Percentiles rank a stretch among this genome's conserved stretches.
Conservation (phyloP, 495 filamentous ascomycete genomes). For the Penicillium desertorum region DNA sequence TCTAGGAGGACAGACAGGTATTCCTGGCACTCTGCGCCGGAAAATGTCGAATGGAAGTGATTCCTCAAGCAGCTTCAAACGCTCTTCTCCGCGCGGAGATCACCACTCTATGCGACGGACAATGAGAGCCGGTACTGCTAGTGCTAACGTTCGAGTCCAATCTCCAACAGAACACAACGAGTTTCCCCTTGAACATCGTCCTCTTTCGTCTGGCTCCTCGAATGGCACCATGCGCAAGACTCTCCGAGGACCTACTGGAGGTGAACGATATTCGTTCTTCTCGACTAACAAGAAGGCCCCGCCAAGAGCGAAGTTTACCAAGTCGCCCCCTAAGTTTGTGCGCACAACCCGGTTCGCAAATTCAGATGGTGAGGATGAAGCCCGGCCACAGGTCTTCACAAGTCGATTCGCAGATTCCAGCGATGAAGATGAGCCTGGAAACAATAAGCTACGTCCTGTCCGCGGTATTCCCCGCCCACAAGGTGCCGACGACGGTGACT, state of each 20-base stretch:
- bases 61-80: conserved; percentile 63
- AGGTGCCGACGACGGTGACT: conserved; percentile 57
- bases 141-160: conserved; percentile 16
- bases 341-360: conserved; percentile 56
- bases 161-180: conserved; percentile 31
- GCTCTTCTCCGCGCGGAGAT: conserved; percentile 37
- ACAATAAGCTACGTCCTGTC: conserved; percentile 53
- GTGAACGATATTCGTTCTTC: conserved; percentile 46
- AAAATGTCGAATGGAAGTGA: conserved; percentile 55
- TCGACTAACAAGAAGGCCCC: conserved; percentile 47
- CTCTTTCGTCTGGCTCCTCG: conserved; percentile 35
- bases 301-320: conserved; percentile 35
- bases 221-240: conserved; percentile 49
- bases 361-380: conserved; percentile 65
- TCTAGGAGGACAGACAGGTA: not conserved
- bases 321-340: conserved; percentile 16
- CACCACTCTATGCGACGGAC: conserved; percentile 55
- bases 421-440: conserved; percentile 59
- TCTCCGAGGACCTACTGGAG: conserved; percentile 42
- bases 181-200: conserved; percentile 33
- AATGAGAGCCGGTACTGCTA: conserved; percentile 46
- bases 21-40: conserved; percentile 26
- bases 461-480: conserved; percentile 61
- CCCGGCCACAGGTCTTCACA: conserved; percentile 44
- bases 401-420: conserved; percentile 84